Base-by-base conservation (phyloP, 441 rosid species). In the Daphne laureola region DNA sequence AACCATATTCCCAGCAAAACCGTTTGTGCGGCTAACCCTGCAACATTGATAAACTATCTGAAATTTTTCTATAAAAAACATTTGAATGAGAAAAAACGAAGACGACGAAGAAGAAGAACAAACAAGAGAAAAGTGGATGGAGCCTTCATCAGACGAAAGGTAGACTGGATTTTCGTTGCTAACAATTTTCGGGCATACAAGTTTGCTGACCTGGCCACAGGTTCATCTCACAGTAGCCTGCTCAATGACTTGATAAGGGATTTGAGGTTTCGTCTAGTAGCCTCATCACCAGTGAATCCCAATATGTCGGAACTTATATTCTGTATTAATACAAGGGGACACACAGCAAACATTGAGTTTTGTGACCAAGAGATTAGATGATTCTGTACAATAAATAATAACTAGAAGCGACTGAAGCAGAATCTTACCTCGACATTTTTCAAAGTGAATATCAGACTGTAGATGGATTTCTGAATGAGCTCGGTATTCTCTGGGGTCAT, bases 271-370 rank as follows among this genome's bases (percentile, higher is more conserved):
- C 63, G 71, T 64, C 90, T 87, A 5, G 92, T 84, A 49, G 81
- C 79, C 52, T 93, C 97, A 41, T 93, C 97, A 8, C 97, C 92
- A 12, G 97, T 93, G 82, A 89, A 89, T 49, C 97, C 98, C 67
- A 93, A 67, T 48, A 93, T 66, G 67, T 93, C 96, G 1, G 98
- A 89, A 78, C 87, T 87, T 81, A 93, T 87, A 68, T 73, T 87
- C 98, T 93, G 81, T 73, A 59, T 49, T 38, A 14, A 16, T 17
- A 13, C 44, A 43, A 42, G 64, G 56, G 43, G n/a, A n/a, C 12
- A 41, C 46, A 48, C 53, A 36, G 47, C 23, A 43, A 16, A 51
- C 11, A 12, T 45, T 47, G 38, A 43, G 14, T 49, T 58, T 25
- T 14, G 38, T 36, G 48, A 14, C 17, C 43, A 25, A 13, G 31